Conservation (phyloP, 768 basidiomycete species). For the Hericium erinaceus region DNA sequence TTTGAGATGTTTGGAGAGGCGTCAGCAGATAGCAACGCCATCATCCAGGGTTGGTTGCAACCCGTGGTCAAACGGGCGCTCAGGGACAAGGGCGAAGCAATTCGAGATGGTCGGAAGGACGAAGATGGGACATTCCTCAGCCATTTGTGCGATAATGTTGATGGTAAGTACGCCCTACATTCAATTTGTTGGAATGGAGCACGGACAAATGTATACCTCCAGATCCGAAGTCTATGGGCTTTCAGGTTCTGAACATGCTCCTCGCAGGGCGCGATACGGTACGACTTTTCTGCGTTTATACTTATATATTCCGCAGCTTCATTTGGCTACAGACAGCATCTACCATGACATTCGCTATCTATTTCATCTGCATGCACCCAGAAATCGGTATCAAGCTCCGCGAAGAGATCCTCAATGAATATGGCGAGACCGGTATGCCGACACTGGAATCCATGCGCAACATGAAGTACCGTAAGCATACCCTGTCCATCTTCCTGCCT, state of each 20-base stretch:
- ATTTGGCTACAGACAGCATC: constrained; percentile 14
- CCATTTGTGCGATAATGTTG: constrained; percentile 23
- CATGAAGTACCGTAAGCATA: neutral
- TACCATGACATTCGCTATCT: constrained; percentile 21
- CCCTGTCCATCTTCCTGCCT: neutral
- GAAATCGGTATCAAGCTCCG: constrained; percentile 19
- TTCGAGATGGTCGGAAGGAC: neutral
- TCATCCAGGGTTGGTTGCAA: neutral
- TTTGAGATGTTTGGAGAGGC: neutral
- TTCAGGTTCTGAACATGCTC: constrained; percentile 25
- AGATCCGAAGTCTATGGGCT: neutral
- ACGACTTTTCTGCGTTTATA: neutral
- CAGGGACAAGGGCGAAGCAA: neutral
- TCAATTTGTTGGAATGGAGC: too few species aligned
- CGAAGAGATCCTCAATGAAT: constrained; percentile 20
- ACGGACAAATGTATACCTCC: neutral
- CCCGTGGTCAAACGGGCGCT: neutral
- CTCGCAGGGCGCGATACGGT: constrained; percentile 26
- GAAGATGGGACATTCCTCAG: constrained; percentile 32
- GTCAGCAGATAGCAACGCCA: neutral
- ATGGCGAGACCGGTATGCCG: constrained; percentile 18
- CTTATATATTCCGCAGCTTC: too few species aligned
- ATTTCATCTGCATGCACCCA: constrained; percentile 23
- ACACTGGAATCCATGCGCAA: constrained; percentile 23
- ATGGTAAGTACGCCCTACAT: neutral